Evolutionary conservation across 352 stramenopile species (phyloP), one percentile per base, ranked within the genome.

Genomic region (Pythium periplocum): DNA sequence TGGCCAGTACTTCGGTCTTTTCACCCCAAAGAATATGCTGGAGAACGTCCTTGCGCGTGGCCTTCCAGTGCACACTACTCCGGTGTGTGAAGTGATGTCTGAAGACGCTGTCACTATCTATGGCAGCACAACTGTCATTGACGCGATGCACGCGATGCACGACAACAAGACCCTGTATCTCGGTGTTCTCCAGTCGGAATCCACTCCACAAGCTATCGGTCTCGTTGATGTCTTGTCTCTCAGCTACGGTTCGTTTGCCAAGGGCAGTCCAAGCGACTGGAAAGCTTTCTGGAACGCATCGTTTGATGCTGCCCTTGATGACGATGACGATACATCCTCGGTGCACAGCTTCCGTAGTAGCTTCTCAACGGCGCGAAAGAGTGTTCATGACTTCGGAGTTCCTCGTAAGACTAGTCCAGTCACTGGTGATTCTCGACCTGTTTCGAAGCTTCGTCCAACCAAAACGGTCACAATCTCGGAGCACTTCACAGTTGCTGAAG

Each of bases 21-120:
- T 99, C 62, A 98, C 95, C 0, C 96, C 97, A 30, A 98, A 98
- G 66, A 94, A 99, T 66, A 95, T 99, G 87, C 87, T 99, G 53
- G 93, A 93, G 48, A 91, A 96, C 47, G 96, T 98, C 32, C 72
- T 99, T 32, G 90, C 95, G 1, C 96, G 93, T 48, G 89, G 90
- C 37, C 73, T 98, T 6, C 86, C 90, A 8, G 83, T 98, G 17
- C 81, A 97, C 58, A 93, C 78, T 3, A 98, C 95, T 42, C 71
- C 82, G 0, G 90, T 99, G 41, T 92, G 72, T 45, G 84, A 93
- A 70, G 95, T 99, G 2, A 95, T 96, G 86, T 59, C 85, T 38
- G 78, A 90, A 39, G 78, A 90, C 39, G 69, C 86, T 31, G 69
- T 84, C 12, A 83, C 70, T 2, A 89, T 96, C 37, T 89, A 73